Evolutionary conservation across 148 eudicot genomes (phyloP).

Genomic region (Arctostaphylos glauca): DNA sequence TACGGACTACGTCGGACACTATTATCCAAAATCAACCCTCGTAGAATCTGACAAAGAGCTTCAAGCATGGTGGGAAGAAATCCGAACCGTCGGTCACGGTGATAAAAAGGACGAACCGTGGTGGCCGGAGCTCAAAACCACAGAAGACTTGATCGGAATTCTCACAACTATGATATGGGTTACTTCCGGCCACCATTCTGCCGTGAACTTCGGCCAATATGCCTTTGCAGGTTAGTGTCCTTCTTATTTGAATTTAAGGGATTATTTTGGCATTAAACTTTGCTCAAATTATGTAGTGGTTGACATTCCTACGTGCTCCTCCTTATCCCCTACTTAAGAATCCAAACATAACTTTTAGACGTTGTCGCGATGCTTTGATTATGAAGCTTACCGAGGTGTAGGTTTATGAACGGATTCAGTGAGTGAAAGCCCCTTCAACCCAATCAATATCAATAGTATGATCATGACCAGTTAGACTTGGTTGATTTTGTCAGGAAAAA

Average conservation of each 20-base stretch:
- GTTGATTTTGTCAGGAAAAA: no score
- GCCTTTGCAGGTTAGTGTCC: conserved; percentile 62
- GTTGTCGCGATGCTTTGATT: no score
- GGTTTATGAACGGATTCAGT: no score
- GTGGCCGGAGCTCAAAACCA: conserved; percentile 67
- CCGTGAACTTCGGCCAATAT: conserved; percentile 81
- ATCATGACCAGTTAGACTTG: no score
- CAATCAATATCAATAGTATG: no score
- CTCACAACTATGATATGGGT: conserved; percentile 76
- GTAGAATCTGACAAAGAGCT: conserved; percentile 55
- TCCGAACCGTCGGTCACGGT: conserved; percentile 53
- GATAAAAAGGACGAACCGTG: conserved; percentile 75
- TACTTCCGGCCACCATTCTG: conserved; percentile 77
- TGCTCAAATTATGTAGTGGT: conserved; percentile 37
- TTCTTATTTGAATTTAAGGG: no score
- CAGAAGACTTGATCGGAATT: conserved; percentile 39
- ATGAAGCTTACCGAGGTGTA: no score
- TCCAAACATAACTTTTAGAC: no score
- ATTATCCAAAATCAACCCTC: conserved; percentile 38
- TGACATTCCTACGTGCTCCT: no score
- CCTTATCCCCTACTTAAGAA: no score
- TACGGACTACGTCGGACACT: conserved; percentile 55
- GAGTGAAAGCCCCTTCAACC: no score
- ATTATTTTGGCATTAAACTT: conserved; percentile 31
- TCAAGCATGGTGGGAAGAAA: conserved; percentile 80